Conservation (phyloP, 1,284 basidiomycete species). For the Apiotrichum akiyoshidainum region DNA sequence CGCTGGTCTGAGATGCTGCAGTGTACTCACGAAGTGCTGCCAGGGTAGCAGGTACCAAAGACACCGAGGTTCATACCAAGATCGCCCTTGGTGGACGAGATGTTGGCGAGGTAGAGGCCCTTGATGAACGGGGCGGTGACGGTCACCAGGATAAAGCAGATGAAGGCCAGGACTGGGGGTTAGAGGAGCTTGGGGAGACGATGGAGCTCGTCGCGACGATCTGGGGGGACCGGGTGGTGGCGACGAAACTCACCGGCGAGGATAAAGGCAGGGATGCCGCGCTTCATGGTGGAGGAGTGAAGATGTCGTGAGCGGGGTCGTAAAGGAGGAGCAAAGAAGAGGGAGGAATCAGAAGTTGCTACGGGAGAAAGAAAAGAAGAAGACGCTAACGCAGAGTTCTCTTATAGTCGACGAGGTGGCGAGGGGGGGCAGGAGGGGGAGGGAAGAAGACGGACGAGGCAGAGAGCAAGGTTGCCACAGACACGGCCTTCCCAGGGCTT, state of each 20-base stretch:
- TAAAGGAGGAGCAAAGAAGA: not conserved
- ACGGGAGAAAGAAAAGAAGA: too few relatives aligned
- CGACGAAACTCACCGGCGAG: conserved; percentile 7
- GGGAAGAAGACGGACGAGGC: too few relatives aligned
- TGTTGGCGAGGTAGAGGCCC: conserved; percentile 4
- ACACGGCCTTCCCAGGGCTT: too few relatives aligned
- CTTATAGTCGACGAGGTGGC: too few relatives aligned
- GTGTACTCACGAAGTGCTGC: conserved; percentile 4
- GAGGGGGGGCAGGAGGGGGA: not conserved
- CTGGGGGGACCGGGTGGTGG: too few relatives aligned
- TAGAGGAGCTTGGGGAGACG: not conserved
- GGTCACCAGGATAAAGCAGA: conserved; percentile 12
- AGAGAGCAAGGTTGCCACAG: too few relatives aligned
- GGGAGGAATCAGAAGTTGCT: not conserved
- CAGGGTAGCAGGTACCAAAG: conserved; percentile 12
- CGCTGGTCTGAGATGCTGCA: too few relatives aligned
- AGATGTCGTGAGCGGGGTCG: not conserved
- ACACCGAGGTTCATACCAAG: conserved; percentile 12
- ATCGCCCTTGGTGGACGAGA: not conserved
- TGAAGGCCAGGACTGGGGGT: conserved; percentile 8
- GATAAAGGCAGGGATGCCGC: conserved; percentile 11
- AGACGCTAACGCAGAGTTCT: too few relatives aligned
- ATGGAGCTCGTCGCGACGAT: not conserved
- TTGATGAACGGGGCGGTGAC: conserved; percentile 14
- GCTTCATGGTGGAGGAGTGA: conserved; percentile 9